These are phyloP conservation scores for Gossypium gossypioides DNA, from an alignment of 441 rosid genomes.

Conservation along the genomic window DNA sequence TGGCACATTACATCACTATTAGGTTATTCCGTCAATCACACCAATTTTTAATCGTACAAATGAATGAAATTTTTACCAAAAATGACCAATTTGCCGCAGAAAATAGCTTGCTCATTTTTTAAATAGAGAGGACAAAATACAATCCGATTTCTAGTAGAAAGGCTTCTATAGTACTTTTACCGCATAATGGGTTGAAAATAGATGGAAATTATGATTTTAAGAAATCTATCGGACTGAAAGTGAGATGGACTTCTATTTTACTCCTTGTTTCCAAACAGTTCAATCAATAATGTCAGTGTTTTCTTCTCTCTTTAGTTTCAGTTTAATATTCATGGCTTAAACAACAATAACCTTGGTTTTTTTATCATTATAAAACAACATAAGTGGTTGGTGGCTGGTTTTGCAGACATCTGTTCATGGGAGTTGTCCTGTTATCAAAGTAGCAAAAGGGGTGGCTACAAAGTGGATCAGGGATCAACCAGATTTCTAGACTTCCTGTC, in stretches of 20 bases:
- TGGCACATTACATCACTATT: too few species aligned
- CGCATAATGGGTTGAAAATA: conserved; percentile 15
- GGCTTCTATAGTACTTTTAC: too few species aligned
- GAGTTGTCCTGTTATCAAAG: conserved; percentile 61
- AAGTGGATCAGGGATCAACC: conserved; percentile 75
- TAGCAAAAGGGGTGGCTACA: conserved; percentile 81
- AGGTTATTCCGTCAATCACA: too few species aligned
- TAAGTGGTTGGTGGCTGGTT: background rate
- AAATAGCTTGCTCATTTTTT: too few species aligned
- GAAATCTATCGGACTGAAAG: conserved; percentile 43
- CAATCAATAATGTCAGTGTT: conserved; percentile 49
- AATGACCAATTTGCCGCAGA: too few species aligned
- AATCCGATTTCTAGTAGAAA: too few species aligned
- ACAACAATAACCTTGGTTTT: background rate
- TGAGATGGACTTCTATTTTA: conserved; percentile 58
- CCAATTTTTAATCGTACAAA: too few species aligned
- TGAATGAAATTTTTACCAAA: too few species aligned
- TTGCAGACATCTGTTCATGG: conserved; percentile 67
- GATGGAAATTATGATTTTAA: conserved; percentile 36
- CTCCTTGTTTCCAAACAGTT: conserved; percentile 44
- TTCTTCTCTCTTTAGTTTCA: too few species aligned
- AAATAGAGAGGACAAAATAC: too few species aligned
- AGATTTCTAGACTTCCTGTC: background rate
- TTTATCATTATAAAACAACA: background rate
- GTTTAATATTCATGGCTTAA: background rate